Evolutionary conservation across 169 alveolate species (phyloP).

Genomic region (Plasmodium coatneyi): DNA sequence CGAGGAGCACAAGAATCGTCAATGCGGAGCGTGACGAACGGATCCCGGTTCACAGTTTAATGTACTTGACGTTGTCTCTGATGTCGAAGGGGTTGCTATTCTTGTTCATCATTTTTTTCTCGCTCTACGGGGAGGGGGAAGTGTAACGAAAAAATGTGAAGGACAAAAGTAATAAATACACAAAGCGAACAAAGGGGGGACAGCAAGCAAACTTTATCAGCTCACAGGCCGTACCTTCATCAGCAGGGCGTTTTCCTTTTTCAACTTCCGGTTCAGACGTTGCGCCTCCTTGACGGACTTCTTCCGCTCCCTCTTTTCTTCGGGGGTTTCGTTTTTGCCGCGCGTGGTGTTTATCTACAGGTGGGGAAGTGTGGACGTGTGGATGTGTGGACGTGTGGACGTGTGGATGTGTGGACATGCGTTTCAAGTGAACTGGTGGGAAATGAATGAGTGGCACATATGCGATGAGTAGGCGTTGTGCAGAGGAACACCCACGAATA

Average conservation of each 20-base stretch:
- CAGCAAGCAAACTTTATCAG: neutral
- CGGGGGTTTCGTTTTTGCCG: constrained; percentile 85
- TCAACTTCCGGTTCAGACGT: constrained; percentile 83
- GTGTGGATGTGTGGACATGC: neutral
- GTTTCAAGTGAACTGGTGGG: neutral
- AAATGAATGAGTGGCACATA: too few relatives aligned
- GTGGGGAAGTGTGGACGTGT: neutral
- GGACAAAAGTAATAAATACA: neutral
- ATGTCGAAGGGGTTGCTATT: constrained; percentile 72
- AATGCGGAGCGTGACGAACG: neutral
- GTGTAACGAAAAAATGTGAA: neutral
- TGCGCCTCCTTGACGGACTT: constrained; percentile 86
- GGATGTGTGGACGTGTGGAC: neutral
- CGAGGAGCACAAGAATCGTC: neutral
- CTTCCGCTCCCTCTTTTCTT: constrained; percentile 86
- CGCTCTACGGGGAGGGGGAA: constrained; percentile 6
- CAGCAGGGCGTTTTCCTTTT: constrained; percentile 80
- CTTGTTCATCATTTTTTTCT: constrained; percentile 63
- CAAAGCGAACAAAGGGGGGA: neutral
- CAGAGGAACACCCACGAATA: too few relatives aligned
- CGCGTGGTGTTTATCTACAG: constrained; percentile 76
- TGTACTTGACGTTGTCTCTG: constrained; percentile 64
- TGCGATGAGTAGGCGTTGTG: neutral
- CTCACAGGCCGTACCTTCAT: constrained; percentile 45
- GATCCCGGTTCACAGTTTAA: constrained; percentile 23